Evolutionary conservation across 352 stramenopile genomes (phyloP).

Genomic region (Globisporangium echinulatum): DNA sequence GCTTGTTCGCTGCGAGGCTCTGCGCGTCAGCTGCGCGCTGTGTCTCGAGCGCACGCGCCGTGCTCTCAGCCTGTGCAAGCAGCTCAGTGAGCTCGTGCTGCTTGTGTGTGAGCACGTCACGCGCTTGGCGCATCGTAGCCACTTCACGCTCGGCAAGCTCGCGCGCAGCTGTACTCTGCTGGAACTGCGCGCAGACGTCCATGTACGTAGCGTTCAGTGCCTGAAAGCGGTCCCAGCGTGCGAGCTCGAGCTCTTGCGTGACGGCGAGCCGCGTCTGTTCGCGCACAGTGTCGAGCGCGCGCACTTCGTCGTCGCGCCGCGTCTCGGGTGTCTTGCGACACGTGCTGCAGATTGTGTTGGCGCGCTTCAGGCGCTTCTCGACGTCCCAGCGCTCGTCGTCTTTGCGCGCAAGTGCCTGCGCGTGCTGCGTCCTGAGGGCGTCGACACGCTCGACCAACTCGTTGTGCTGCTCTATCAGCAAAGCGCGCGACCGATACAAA

Average conservation of each 20-base stretch:
- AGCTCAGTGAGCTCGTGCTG: slow-evolving; percentile 27
- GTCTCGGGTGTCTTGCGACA: slow-evolving; percentile 57
- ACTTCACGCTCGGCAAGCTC: slow-evolving; percentile 23
- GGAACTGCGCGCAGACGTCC: slow-evolving; percentile 34
- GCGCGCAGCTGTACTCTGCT: slow-evolving; percentile 17
- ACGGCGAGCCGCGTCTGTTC: slow-evolving; percentile 44
- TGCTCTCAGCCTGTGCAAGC: slow-evolving; percentile 13
- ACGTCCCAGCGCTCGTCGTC: slow-evolving; percentile 54
- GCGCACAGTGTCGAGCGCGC: slow-evolving; percentile 35
- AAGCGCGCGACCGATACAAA: slow-evolving; percentile 37
- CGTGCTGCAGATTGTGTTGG: slow-evolving; percentile 30
- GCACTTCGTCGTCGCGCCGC: slow-evolving; percentile 28
- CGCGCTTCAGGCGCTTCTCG: slow-evolving; percentile 53
- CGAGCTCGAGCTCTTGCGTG: slow-evolving; percentile 50
- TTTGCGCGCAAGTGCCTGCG: slow-evolving; percentile 38
- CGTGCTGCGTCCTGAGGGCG: slow-evolving; percentile 37
- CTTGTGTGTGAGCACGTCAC: slow-evolving; percentile 17
- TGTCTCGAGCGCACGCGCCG: slow-evolving; percentile 24
- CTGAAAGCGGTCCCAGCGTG: slow-evolving; percentile 63
- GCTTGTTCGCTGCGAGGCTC: slow-evolving; percentile 39
- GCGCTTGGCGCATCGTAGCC: slow-evolving; percentile 7
- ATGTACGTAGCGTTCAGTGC: slow-evolving; percentile 68
- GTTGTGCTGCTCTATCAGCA: slow-evolving; percentile 39
- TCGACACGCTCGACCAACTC: slow-evolving; percentile 36
- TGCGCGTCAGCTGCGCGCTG: slow-evolving; percentile 15